phyloP scores from a whole-genome alignment of 2,329 filamentous ascomycete genomes.

The Aureobasidium sp. region DNA sequence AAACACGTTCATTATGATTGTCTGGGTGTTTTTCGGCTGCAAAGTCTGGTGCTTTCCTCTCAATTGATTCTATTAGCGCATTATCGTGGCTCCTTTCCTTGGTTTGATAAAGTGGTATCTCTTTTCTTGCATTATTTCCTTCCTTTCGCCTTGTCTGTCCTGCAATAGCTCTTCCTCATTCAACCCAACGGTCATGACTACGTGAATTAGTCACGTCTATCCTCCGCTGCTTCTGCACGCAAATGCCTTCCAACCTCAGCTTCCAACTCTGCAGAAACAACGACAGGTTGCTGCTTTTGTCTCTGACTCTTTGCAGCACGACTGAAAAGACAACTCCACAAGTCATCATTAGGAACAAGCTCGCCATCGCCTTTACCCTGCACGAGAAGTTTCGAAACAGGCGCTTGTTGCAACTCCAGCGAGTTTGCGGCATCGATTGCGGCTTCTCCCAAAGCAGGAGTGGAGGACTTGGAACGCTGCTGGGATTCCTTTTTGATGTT shows the following conservation, averaged over 20 bases:
- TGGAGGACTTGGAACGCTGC: slow-evolving; percentile 18
- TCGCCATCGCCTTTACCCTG: slow-evolving; percentile 68
- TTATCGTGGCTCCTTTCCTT: too few relatives aligned
- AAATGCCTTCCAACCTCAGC: slow-evolving; percentile 42
- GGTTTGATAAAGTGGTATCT: too few relatives aligned
- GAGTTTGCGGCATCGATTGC: slow-evolving; percentile 77
- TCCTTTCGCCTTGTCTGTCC: neutral
- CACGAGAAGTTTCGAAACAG: slow-evolving; percentile 60
- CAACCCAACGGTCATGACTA: neutral
- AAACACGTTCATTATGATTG: too few relatives aligned
- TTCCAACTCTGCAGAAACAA: slow-evolving; percentile 22
- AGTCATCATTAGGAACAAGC: slow-evolving; percentile 64
- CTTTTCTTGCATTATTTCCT: too few relatives aligned
- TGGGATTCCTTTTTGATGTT: slow-evolving; percentile 14
- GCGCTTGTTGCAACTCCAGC: slow-evolving; percentile 67
- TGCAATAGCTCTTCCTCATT: neutral
- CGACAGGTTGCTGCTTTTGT: neutral
- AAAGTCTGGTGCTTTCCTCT: too few relatives aligned
- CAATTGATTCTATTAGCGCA: too few relatives aligned
- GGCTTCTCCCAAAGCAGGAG: slow-evolving; percentile 43
- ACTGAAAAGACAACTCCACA: slow-evolving; percentile 87
- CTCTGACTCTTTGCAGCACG: slow-evolving; percentile 29
- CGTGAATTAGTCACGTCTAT: slow-evolving; percentile 21
- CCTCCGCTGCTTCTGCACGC: slow-evolving; percentile 48
- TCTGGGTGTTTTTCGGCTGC: too few relatives aligned